Evolutionary conservation across 305 asterid genomes (phyloP), one percentile per base, ranked within the genome.

Genomic region (Vinca major): DNA sequence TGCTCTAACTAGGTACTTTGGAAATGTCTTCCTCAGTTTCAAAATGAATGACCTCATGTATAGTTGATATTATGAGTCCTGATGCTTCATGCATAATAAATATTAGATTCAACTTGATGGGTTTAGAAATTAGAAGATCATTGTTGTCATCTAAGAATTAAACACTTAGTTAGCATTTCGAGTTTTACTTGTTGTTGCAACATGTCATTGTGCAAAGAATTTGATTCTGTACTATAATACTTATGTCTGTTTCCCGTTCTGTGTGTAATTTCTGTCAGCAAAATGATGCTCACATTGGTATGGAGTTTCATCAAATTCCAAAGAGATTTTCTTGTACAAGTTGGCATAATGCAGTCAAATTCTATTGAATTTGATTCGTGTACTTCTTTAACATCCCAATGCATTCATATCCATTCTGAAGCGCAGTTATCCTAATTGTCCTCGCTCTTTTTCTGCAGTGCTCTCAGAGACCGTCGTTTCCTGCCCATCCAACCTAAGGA

Each of bases 401-500:
- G 53, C 64, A 51, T 54, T 49, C 26, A 36, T 54, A 3, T 33
- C 10, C 55, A 20, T 75, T 58, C 55, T 43, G 20, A 53, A 60
- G 66, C 44, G 12, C 14, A 54, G 12, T 21, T 56, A 37, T 43
- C 43, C 47, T 60, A 14, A 37, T 60, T 60, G 13, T 5, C 47
- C 5, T 60, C 47, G 39, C 17, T 37, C 13, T 48, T 26, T 21
- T 58, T 56, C 71, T 75, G 76, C 88, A 93, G 99, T 71, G 95
- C 97, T 76, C 91, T 93, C 49, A 89, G 89, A 81, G 99, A 93
- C 83, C 91, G 89, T 12, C 85, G 97, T 33, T 93, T 93, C 44
- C 89, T 95, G 69, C 99, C 97, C 7, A 87, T 93, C 84, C 95
- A 90, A 73, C 91, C 99, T 70, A 86, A 89, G 80, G 97, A 93